Evolutionary conservation across 2,329 filamentous ascomycete species (phyloP).

Genomic region (Sphaerulina musiva): DNA sequence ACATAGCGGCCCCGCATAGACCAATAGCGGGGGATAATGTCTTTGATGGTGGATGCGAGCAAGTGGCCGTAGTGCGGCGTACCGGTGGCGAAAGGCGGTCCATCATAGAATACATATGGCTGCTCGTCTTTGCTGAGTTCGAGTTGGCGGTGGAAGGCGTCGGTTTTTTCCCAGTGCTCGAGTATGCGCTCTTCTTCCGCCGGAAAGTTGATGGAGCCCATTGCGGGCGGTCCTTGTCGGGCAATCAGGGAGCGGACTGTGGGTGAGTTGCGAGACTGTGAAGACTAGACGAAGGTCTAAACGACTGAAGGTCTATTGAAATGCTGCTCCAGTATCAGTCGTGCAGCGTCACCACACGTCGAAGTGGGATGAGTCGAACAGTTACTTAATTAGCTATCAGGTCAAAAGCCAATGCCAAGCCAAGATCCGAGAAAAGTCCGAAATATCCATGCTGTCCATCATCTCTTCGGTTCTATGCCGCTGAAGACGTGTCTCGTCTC

Average conservation of each 20-base stretch:
- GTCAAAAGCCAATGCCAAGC: no score
- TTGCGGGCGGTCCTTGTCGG: conserved; percentile 24
- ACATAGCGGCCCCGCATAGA: conserved; percentile 95
- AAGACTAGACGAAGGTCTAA: background rate
- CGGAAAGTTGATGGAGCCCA: conserved; percentile 66
- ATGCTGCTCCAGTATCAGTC: conserved; percentile 1
- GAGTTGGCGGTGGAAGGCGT: conserved; percentile 82
- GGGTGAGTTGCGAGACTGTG: background rate
- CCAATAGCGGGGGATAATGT: conserved; percentile 94
- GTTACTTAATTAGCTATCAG: no score
- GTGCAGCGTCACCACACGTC: background rate
- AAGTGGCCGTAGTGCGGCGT: conserved; percentile 68
- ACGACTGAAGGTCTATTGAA: background rate
- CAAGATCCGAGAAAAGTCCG: no score
- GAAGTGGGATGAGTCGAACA: conserved; percentile 4
- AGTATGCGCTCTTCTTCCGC: conserved; percentile 83
- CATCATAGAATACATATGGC: conserved; percentile 89
- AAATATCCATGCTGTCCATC: no score
- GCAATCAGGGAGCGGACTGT: conserved; percentile 1
- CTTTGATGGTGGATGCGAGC: conserved; percentile 89
- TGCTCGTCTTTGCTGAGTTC: conserved; percentile 76
- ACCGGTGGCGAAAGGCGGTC: conserved; percentile 51
- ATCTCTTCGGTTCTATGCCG: no score
- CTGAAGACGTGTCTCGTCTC: no score
- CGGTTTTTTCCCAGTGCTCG: conserved; percentile 80